Evolutionary conservation across 352 stramenopile species (phyloP).

Genomic region (Phytophthora sansomeana): DNA sequence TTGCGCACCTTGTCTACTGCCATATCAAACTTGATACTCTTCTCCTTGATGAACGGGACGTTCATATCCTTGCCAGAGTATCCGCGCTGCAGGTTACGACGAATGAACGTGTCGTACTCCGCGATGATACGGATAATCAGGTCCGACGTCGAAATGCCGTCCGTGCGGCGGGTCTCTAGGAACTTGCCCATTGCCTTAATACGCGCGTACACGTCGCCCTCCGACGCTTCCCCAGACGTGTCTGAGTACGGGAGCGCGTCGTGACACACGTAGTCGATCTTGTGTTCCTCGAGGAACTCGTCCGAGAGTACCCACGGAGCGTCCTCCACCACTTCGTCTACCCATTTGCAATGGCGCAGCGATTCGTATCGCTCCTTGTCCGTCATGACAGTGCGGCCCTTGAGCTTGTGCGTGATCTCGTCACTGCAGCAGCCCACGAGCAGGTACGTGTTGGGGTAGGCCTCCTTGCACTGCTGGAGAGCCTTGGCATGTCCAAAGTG

Average conservation of each 20-base stretch:
- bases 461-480: constrained; percentile 88
- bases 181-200: constrained; percentile 91
- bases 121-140: constrained; percentile 92
- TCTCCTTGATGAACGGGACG: constrained; percentile 89
- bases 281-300: constrained; percentile 84
- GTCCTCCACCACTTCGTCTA: constrained; percentile 89
- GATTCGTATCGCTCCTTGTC: constrained; percentile 90
- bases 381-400: constrained; percentile 89
- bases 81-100: constrained; percentile 87
- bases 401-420: constrained; percentile 88
- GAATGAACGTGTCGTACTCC: constrained; percentile 94
- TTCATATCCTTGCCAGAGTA: constrained; percentile 95
- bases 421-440: constrained; percentile 91
- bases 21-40: constrained; percentile 91
- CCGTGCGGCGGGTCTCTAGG: constrained; percentile 83
- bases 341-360: constrained; percentile 88
- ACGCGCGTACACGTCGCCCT: constrained; percentile 86
- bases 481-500: constrained; percentile 90
- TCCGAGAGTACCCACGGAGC: constrained; percentile 89
- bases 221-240: constrained; percentile 69
- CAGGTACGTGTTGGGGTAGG: constrained; percentile 87
- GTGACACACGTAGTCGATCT: constrained; percentile 92
- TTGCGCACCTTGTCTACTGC: constrained; percentile 85
- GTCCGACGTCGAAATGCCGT: constrained; percentile 91
- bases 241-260: constrained; percentile 89